phyloP scores from a whole-genome alignment of 148 eudicot species.

The Diospyros lotus region DNA sequence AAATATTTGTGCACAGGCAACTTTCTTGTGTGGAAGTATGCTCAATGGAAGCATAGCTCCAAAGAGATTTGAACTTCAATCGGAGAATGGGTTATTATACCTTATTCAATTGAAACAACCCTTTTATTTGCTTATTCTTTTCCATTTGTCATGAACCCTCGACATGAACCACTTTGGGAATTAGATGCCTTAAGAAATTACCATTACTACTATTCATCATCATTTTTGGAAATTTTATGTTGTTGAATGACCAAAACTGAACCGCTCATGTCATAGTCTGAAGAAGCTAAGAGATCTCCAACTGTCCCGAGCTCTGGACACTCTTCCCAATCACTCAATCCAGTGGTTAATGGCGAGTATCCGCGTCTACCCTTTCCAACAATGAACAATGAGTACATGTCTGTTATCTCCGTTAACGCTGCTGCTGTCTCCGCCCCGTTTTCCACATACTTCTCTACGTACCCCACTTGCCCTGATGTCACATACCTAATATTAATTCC shows the following conservation, averaged over 20 bases:
- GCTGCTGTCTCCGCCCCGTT: conserved; percentile 68
- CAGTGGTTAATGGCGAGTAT: conserved; percentile 53
- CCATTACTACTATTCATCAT: conserved; percentile 18
- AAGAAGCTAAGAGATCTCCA: conserved; percentile 86
- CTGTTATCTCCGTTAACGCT: conserved; percentile 70
- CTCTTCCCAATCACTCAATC: conserved; percentile 97
- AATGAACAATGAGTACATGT: conserved; percentile 71
- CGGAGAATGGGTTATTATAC: too few relatives aligned
- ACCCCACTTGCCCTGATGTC: conserved; percentile 85
- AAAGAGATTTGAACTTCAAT: too few relatives aligned
- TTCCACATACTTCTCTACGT: conserved; percentile 70
- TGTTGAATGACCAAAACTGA: conserved; percentile 87
- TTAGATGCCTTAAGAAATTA: neutral
- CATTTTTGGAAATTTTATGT: conserved; percentile 34
- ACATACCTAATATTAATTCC: conserved; percentile 49
- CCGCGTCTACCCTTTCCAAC: conserved; percentile 78
- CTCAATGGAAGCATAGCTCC: too few relatives aligned
- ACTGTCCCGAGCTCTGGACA: conserved; percentile 91
- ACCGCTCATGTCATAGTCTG: conserved; percentile 68
- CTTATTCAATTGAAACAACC: too few relatives aligned
- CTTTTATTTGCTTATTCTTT: too few relatives aligned
- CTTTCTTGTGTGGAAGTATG: too few relatives aligned
- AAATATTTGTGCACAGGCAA: too few relatives aligned
- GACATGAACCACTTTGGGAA: too few relatives aligned
- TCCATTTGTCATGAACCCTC: too few relatives aligned